Percentiles rank a stretch among this genome's conserved stretches.
Evolutionary conservation across 805 yeast species (phyloP).

Genomic region (Debaryomyces hansenii): DNA sequence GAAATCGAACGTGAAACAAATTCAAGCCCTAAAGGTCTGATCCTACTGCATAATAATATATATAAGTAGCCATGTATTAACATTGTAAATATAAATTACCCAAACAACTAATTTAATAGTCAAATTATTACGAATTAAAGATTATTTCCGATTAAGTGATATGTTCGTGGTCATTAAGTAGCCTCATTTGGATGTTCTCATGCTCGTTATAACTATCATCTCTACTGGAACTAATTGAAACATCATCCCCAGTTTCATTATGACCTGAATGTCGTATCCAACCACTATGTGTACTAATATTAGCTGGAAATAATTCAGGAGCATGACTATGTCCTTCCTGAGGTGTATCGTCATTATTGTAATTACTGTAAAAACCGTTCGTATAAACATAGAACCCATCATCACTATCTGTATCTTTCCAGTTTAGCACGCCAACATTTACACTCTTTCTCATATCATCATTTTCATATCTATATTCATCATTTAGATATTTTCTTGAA

Average conservation of each 20-base stretch:
- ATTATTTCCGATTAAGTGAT: not conserved
- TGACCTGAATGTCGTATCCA: constrained; percentile 11
- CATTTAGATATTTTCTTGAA: constrained; percentile 45
- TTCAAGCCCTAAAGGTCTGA: not conserved
- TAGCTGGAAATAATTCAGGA: not conserved
- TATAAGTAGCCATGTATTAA: too few relatives aligned
- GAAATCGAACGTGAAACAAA: not conserved
- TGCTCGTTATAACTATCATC: not conserved
- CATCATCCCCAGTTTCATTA: constrained; percentile 5
- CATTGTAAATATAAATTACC: not conserved
- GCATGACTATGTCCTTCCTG: not conserved
- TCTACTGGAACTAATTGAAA: constrained; percentile 10
- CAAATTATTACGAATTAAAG: not conserved
- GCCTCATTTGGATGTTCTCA: not conserved
- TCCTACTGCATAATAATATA: not conserved
- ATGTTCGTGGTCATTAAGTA: not conserved
- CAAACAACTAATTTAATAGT: not conserved
- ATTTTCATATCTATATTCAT: constrained; percentile 24
- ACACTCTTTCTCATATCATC: constrained; percentile 34
- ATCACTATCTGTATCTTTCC: constrained; percentile 37
- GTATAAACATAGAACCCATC: constrained; percentile 46
- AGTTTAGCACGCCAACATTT: constrained; percentile 9
- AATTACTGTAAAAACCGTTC: constrained; percentile 37
- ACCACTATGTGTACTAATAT: constrained; percentile 14
- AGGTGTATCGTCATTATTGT: constrained; percentile 12